phyloP scores from a whole-genome alignment of 2,329 filamentous ascomycete genomes.

The Diaporthe destruens region DNA sequence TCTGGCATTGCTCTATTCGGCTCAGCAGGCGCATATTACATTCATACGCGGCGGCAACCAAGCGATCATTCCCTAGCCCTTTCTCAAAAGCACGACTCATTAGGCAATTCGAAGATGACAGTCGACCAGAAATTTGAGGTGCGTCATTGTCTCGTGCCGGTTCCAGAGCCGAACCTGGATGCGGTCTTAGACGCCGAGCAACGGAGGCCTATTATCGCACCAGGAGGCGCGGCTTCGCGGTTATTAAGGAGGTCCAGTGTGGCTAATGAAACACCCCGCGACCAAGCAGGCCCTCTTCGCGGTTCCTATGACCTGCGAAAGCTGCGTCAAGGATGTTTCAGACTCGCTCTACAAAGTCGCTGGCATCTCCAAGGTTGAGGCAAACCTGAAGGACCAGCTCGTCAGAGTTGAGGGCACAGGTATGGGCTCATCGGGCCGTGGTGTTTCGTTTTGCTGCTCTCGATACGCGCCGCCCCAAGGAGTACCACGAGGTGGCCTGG shows the following conservation, averaged over 20 bases:
- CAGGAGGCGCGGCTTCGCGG: slow-evolving; percentile 10
- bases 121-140: slow-evolving; percentile 62
- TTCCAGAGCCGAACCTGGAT: background rate
- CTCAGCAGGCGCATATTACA: slow-evolving; percentile 45
- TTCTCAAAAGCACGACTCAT: slow-evolving; percentile 36
- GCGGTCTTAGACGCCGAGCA: background rate
- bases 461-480: background rate
- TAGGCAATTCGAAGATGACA: slow-evolving; percentile 54
- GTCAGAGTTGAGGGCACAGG: slow-evolving; percentile 87
- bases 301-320: slow-evolving; percentile 91
- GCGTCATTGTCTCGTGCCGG: slow-evolving; percentile 37
- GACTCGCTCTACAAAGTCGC: slow-evolving; percentile 80
- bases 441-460: slow-evolving; percentile 20
- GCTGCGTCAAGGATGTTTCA: slow-evolving; percentile 89
- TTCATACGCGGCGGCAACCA: slow-evolving; percentile 32
- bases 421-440: slow-evolving; percentile 51
- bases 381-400: slow-evolving; percentile 84
- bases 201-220: slow-evolving; percentile 19
- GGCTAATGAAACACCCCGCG: slow-evolving; percentile 38
- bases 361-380: slow-evolving; percentile 86
- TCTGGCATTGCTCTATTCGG: slow-evolving; percentile 44
- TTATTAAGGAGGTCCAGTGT: slow-evolving; percentile 32
- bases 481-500: background rate
- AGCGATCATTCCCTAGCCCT: background rate
- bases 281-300: slow-evolving; percentile 85